Base-by-base conservation (phyloP, 352 stramenopile species). In the Phytophthora cryptogea region DNA sequence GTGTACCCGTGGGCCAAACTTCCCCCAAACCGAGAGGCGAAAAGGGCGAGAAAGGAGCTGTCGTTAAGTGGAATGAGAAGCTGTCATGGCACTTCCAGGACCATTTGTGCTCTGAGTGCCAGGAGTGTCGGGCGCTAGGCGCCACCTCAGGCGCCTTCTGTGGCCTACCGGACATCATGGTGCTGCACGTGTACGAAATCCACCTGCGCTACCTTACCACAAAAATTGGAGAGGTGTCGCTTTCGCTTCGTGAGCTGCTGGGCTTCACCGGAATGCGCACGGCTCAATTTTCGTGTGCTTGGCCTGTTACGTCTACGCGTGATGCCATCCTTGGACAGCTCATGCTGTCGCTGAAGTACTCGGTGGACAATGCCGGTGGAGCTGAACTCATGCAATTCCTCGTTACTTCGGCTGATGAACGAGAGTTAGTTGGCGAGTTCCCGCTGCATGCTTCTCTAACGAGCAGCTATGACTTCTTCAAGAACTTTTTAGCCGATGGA, bases 161-260 rank as follows among this genome's bases (percentile, higher is more conserved):
- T 16, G 86, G 83, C 0, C 54, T 94, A 5, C 86, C 86, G 1
- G 86, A 94, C 42, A 82, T 92, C 13, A 81, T 94, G 63, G 77
- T 94, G 43, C 57, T 94, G 8, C 81, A 92, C 52, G 78, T 94
- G 42, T 90, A 92, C 63, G 86, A 94, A 57, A 88, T 92, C 43
- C 81, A 90, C 42, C 64, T 94, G 66, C 83, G 83, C 37, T 90
- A 90, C 43, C 66, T 92, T 0, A 94, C 83, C 8, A 94, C 86
- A 37, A 94, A 94, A 63, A 89, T 94, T 28, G 86, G 86, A 16
- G 80, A 90, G 49, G 74, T 89, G 0, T 78, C 83, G 6, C 65
- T 94, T 28, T 92, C 83, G 23, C 66, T 94, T 20, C 77, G 80
- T 14, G 86, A 94, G 41, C 33, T 92, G 36, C 80, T 94, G 51